Evolutionary conservation across 345 rosid genomes (phyloP), one percentile per base, ranked within the genome.

Genomic region (Eucalyptus grandis): DNA sequence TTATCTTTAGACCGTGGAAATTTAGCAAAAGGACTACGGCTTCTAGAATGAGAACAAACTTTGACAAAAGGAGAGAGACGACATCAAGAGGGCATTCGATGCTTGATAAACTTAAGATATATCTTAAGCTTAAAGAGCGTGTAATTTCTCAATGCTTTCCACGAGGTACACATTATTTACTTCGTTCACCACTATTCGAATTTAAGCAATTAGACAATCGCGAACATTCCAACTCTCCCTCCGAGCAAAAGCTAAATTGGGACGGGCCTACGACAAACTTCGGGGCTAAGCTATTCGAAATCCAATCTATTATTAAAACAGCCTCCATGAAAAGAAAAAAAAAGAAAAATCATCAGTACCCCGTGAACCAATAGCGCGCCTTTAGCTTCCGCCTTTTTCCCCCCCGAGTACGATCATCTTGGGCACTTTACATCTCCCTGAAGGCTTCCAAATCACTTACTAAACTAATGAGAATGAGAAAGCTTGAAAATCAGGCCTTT

Each of bases 361-460:
- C 67, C 88, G 30, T 46, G 56, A 56, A 19, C 65, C 47, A 4
- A 88, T 72, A 44, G 60, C 22, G 24, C 22, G n/a, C 9, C 50
- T 80, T 27, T 77, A 17, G 62, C 62, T 86, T 56, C 62, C 30
- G 5, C 9, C 44, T 60, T 53, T 86, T 51, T 17, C 12, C 2
- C 14, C 7, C 14, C 40, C 37, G 6, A 11, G 65, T 26, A 72
- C 6, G 72, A 88, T 82, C 88, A 21, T 58, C 87, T 53, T 9
- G 44, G 60, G 44, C 90, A 87, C 93, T 90, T 94, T 93, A 87
- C 86, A 77, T 91, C 91, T 89, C 85, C 11, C 87, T 30, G 54
- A 87, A 88, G 93, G 17, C 87, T 80, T 88, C 87, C 81, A 49
- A 89, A 67, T 34, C 17, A 31, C 69, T n/a, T 14, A 30, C 14